Base-by-base conservation (phyloP, 169 alveolate genomes). In the Plasmodium inui region DNA sequence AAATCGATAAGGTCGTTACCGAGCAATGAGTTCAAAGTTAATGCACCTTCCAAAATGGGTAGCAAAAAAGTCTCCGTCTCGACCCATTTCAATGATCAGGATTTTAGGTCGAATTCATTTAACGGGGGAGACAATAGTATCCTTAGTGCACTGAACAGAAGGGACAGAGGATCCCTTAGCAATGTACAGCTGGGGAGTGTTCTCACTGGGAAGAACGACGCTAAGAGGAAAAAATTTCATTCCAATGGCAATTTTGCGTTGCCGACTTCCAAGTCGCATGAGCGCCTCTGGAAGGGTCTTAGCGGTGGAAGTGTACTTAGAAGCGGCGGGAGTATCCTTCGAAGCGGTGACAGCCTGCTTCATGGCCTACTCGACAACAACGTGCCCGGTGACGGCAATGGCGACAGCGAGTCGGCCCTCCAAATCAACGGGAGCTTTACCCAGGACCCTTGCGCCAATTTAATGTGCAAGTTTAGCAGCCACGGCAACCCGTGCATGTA, bases 261-360 rank as follows among this genome's bases (percentile, higher is more conserved):
- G 28, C 55, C 71, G 34, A 30, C 39, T 30, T 37, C 82, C 17
- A 46, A 67, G 57, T 32, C 55, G 34, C 61, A 44, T 85, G 76
- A 74, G 61, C 78, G 57, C 17, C 73, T 53, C 37, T 85, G 84
- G 83, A 85, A 85, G 37, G 41, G 44, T 17, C 4, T 73, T 85
- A 74, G 61, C 78, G 55, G 93, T 73, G 10, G 53, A 17, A n/a
- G 9, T 28, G 53, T 26, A 70, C 41, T 37, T 1, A 6, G 9
- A 37, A 37, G 44, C 9, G 44, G 44, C 5, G 44, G 44, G 0
- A 37, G 28, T 7, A 2, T 17, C 4, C 28, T 55, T 2, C 9
- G 71, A 55, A 55, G n/a, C 28, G 71, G 12, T n/a, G 28, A 14
- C 28, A 61, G 74, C 74, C 32, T 61, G n/a, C n/a, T 61, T 61